Evolutionary conservation across 1,284 basidiomycete species (phyloP).

Genomic region (Ustanciosporium gigantosporum): DNA sequence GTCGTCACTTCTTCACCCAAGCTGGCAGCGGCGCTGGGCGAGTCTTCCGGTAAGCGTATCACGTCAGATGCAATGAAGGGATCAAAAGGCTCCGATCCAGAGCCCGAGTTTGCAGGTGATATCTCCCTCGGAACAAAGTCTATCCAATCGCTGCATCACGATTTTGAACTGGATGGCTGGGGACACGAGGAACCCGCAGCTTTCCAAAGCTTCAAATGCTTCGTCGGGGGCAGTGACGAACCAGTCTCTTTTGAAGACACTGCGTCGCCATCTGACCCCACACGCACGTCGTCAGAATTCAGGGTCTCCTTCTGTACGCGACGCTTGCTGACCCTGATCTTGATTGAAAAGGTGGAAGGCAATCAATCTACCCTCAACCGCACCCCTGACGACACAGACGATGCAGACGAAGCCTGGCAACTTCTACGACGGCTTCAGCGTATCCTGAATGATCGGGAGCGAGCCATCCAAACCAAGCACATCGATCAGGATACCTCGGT

Average conservation of each 20-base stretch:
- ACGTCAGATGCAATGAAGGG: background rate
- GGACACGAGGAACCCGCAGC: constrained; percentile 22
- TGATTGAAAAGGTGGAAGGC: constrained; percentile 8
- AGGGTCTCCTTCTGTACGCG: constrained; percentile 18
- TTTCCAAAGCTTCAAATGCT: constrained; percentile 24
- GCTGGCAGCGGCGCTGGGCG: background rate
- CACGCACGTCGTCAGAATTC: background rate
- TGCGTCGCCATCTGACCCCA: constrained; percentile 3
- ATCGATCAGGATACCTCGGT: constrained; percentile 2
- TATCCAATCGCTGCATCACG: constrained; percentile 31
- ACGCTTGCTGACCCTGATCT: constrained; percentile 21
- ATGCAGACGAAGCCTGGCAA: constrained; percentile 25
- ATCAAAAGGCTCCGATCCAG: background rate
- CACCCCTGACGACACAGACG: background rate
- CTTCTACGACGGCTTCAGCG: constrained; percentile 27
- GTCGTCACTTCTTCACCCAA: constrained; percentile 7
- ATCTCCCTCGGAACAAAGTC: constrained; percentile 10
- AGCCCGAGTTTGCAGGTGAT: constrained; percentile 1
- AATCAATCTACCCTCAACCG: constrained; percentile 1
- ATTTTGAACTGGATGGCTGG: constrained; percentile 44
- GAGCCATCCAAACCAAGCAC: background rate
- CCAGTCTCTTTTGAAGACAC: constrained; percentile 7
- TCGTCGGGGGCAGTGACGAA: constrained; percentile 9
- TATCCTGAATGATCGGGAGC: constrained; percentile 31
- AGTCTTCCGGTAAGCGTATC: too few species aligned